A percentile compares a stretch with the other conserved stretches of the same genome.
phyloP scores from a whole-genome alignment of 1,139 yeast genomes.

The Maudiozyma humilis region DNA sequence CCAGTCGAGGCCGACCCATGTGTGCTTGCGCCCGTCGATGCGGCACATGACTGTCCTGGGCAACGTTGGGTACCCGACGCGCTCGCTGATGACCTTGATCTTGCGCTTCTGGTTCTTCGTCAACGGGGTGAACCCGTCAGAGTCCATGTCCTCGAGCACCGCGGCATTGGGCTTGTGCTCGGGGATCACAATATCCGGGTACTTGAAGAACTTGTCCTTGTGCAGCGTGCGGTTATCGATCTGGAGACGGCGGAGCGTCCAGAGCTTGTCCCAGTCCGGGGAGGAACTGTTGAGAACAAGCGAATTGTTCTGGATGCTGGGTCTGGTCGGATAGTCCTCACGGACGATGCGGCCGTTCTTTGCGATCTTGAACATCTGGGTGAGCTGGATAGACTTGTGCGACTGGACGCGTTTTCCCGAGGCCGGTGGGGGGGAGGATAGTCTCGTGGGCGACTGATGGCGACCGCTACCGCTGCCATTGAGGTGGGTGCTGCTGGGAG shows the following conservation, averaged over 20 bases:
- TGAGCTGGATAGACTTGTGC: slow-evolving; percentile 6
- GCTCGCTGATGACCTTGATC: slow-evolving; percentile 19
- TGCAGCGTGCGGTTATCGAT: slow-evolving; percentile 17
- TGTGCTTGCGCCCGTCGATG: slow-evolving; percentile 59
- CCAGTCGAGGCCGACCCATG: slow-evolving; percentile 78
- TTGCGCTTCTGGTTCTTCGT: slow-evolving; percentile 22
- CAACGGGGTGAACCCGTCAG: slow-evolving; percentile 22
- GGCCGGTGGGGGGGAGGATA: neutral
- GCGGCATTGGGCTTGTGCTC: neutral
- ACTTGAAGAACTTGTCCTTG: slow-evolving; percentile 14
- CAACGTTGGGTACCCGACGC: slow-evolving; percentile 28
- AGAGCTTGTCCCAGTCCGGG: slow-evolving; percentile 18
- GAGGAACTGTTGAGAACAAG: slow-evolving; percentile 24
- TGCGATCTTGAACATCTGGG: slow-evolving; percentile 16
- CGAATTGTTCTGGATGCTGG: slow-evolving; percentile 26
- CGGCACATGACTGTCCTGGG: slow-evolving; percentile 54
- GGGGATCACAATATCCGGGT: slow-evolving; percentile 20
- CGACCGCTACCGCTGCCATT: slow-evolving; percentile 8
- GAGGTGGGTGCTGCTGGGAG: neutral
- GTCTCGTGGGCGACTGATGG: slow-evolving; percentile 1
- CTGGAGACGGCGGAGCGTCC: slow-evolving; percentile 16
- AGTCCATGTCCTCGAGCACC: slow-evolving; percentile 4
- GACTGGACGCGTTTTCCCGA: slow-evolving; percentile 1
- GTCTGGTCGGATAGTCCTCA: slow-evolving; percentile 29
- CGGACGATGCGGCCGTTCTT: slow-evolving; percentile 26